Evolutionary conservation across 78 protist species (phyloP).

Genomic region (Dictyostelium purpureum): DNA sequence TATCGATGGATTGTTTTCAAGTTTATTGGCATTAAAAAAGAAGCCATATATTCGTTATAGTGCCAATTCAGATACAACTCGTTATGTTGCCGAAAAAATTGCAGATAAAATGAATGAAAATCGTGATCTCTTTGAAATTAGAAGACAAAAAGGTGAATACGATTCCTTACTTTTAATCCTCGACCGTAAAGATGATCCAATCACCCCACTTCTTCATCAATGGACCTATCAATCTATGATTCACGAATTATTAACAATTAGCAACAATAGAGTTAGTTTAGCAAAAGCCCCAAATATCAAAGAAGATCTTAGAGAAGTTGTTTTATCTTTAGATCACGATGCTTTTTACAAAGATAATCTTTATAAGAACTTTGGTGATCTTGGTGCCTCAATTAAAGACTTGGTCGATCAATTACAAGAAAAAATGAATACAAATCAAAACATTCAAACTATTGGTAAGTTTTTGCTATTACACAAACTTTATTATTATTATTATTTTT

Average conservation of each 20-base stretch:
- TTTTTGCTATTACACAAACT: neutral
- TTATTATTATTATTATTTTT: neutral
- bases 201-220: constrained; percentile 95
- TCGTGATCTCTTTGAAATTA: constrained; percentile 86
- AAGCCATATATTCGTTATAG: constrained; percentile 70
- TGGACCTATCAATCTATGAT: constrained; percentile 96
- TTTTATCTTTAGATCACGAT: constrained; percentile 87
- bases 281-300: neutral
- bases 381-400: constrained; percentile 89
- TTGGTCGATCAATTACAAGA: constrained; percentile 88
- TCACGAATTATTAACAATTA: constrained; percentile 93
- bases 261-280: constrained; percentile 87
- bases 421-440: constrained; percentile 65
- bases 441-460: constrained; percentile 86
- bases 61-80: constrained; percentile 60
- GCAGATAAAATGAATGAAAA: constrained; percentile 58
- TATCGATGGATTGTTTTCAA: constrained; percentile 49
- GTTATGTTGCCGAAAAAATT: constrained; percentile 5
- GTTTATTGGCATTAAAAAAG: constrained; percentile 68
- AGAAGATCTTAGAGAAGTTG: constrained; percentile 75
- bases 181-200: constrained; percentile 96
- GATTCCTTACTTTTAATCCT: constrained; percentile 91
- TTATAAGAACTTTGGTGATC: constrained; percentile 95
- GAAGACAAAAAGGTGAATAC: constrained; percentile 26
- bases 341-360: constrained; percentile 84